A percentile compares a stretch with the other conserved stretches of the same genome.
Evolutionary conservation across 108 stramenopile genomes (phyloP).

Genomic region (Thalassiosira profunda): DNA sequence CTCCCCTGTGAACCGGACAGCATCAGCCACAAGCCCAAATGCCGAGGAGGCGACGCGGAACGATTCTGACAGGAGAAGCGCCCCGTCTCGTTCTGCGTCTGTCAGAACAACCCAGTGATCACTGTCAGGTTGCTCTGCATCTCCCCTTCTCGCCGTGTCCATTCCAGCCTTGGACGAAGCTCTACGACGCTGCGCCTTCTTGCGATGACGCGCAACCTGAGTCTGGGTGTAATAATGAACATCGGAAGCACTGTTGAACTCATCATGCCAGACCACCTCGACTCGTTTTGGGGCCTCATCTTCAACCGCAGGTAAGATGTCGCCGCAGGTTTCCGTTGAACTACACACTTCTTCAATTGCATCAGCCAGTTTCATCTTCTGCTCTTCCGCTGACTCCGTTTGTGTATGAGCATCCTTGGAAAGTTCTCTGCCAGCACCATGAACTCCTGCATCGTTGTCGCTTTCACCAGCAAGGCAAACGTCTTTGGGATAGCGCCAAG

Average conservation of each 20-base stretch:
- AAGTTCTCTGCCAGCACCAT: too few species aligned
- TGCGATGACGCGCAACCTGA: not conserved
- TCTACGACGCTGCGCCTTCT: not conserved
- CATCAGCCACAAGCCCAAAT: conserved; percentile 47
- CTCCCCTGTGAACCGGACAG: conserved; percentile 48
- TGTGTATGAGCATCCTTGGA: not conserved
- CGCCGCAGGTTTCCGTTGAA: not conserved
- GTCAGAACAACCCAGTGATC: not conserved
- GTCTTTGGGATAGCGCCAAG: not conserved
- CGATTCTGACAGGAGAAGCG: conserved; percentile 44
- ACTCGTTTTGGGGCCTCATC: conserved; percentile 13
- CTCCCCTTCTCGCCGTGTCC: too few species aligned
- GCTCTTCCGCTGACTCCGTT: not conserved
- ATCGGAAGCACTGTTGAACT: conserved; percentile 9
- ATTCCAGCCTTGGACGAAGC: not conserved
- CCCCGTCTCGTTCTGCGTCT: conserved; percentile 48
- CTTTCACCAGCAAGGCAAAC: conserved; percentile 12
- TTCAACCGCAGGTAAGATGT: not conserved
- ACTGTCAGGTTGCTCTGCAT: not conserved
- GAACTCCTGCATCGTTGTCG: not conserved
- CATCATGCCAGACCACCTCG: conserved; percentile 47
- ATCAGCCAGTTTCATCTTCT: not conserved
- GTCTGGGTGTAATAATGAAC: not conserved
- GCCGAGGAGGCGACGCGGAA: conserved; percentile 47
- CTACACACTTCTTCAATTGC: conserved; percentile 1